A percentile compares a stretch with the other conserved stretches of the same genome.
These are phyloP conservation scores for Botryosphaeria dothidea DNA, from an alignment of 2,329 filamentous ascomycete genomes.

Conservation along the genomic window DNA sequence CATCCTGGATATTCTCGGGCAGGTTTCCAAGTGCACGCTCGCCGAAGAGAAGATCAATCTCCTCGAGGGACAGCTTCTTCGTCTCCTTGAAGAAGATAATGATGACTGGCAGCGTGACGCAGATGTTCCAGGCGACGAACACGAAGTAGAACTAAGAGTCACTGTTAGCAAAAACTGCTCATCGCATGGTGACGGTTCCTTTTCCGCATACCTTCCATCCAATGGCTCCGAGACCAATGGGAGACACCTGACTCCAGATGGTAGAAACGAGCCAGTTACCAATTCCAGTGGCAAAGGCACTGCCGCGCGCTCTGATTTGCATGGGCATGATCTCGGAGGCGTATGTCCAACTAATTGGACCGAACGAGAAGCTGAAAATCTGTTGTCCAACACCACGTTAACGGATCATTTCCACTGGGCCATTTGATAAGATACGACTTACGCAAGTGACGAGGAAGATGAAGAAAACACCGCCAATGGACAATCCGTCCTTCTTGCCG, in stretches of 20 bases:
- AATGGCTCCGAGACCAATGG: slow-evolving; percentile 51
- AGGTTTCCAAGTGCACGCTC: slow-evolving; percentile 51
- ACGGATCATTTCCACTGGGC: slow-evolving; percentile 24
- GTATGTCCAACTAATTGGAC: slow-evolving; percentile 64
- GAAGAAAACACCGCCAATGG: slow-evolving; percentile 65
- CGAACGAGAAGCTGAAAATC: slow-evolving; percentile 62
- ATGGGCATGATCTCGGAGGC: slow-evolving; percentile 68
- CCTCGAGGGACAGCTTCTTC: slow-evolving; percentile 56
- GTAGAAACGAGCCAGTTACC: slow-evolving; percentile 63
- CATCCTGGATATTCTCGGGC: slow-evolving; percentile 44
- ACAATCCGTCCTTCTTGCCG: slow-evolving; percentile 44
- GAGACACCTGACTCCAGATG: slow-evolving; percentile 60
- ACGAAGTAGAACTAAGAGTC: slow-evolving; percentile 53
- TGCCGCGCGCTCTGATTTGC: slow-evolving; percentile 62
- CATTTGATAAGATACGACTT: slow-evolving; percentile 34
- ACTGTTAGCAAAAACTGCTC: not conserved
- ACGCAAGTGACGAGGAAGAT: slow-evolving; percentile 54
- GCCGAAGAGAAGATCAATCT: slow-evolving; percentile 60
- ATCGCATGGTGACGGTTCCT: too few relatives aligned
- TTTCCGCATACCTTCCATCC: slow-evolving; percentile 42
- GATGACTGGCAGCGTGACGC: slow-evolving; percentile 48
- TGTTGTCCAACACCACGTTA: not conserved
- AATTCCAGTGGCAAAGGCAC: slow-evolving; percentile 58
- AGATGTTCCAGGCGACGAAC: slow-evolving; percentile 54
- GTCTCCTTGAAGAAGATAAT: slow-evolving; percentile 57